Evolutionary conservation across 2,329 filamentous ascomycete species (phyloP), one percentile per base, ranked within the genome.

Genomic region (Cladorrhinum sp.): DNA sequence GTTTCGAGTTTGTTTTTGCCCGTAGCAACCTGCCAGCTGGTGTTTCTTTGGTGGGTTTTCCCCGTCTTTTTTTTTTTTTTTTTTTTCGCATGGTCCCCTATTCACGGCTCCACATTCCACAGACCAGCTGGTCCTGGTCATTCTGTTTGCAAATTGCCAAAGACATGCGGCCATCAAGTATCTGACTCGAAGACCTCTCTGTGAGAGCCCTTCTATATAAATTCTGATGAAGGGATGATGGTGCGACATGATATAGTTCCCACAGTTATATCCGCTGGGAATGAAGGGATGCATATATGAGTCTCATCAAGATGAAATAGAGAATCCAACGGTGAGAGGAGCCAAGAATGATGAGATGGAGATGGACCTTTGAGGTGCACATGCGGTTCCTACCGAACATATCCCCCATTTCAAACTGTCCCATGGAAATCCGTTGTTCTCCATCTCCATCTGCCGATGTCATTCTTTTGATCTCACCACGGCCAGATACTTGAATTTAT

Each of bases 91-190:
- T 56, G 33, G 36, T 49, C 55, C 48, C 62, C 39, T 58, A 57
- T 64, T 46, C 42, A 49, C 12, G 36, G 42, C 58, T 46, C 58
- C 63, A 62, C 58, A 52, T 36, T 12, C 56, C 58, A 58, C 61
- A 56, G 59, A 51, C 62, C 60, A 55, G n/a, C 16, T 21, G 51
- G n/a, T 3, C 24, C 54, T 18, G 39, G 39, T 3, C 36, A 28
- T 36, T 49, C 26, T 24, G 54, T 57, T 57, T 57, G 54, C 54
- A 57, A 48, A 24, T 49, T 14, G 10, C 8, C 8, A 46, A 18
- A 14, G n/a, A 10, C 6, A 18, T 46, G 42, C 42, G 16, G 16
- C 42, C n/a, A 46, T 16, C 42, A 18, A 20, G 42, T 16, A 46
- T 46, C 14, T 46, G 42, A 46, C 42, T 20, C 42, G 42, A 21